Percentiles rank a stretch among this genome's conserved stretches.
These are phyloP conservation scores for Termitomyces sp. DNA, from an alignment of 768 basidiomycete genomes.

Conservation along the genomic window DNA sequence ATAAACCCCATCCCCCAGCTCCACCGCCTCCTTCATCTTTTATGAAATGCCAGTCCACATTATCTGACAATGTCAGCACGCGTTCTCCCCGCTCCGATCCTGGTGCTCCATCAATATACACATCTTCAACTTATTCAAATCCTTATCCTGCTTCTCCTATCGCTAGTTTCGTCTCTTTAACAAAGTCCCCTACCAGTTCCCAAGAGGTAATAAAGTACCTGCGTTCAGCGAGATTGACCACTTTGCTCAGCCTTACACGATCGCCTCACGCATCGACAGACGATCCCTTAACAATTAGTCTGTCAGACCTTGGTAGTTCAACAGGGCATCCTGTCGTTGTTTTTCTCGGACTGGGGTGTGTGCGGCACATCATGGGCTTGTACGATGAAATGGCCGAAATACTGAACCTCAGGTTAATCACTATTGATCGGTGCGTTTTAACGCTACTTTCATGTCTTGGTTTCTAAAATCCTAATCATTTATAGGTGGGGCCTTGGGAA, in stretches of 20 bases:
- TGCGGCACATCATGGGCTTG: conserved; percentile 89
- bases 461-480: conserved; percentile 6
- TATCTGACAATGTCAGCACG: conserved; percentile 53
- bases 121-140: conserved; percentile 42
- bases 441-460: neutral
- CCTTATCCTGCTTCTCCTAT: conserved; percentile 43
- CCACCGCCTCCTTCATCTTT: conserved; percentile 35
- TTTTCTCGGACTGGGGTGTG: conserved; percentile 91
- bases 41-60: conserved; percentile 43
- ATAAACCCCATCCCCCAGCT: conserved; percentile 27
- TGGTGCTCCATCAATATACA: conserved; percentile 44
- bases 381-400: conserved; percentile 96
- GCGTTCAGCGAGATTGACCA: conserved; percentile 81
- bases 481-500: conserved; percentile 88
- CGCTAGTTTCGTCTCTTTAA: conserved; percentile 33
- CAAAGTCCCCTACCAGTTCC: conserved; percentile 42
- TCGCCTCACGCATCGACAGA: conserved; percentile 74
- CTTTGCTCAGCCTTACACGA: conserved; percentile 70
- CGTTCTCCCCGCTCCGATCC: conserved; percentile 52
- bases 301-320: conserved; percentile 87
- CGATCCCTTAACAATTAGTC: conserved; percentile 74
- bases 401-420: conserved; percentile 82
- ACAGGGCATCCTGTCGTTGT: conserved; percentile 86
- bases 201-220: conserved; percentile 83
- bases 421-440: conserved; percentile 74